phyloP scores from a whole-genome alignment of 202 grass and related monocot species.

The Bolboschoenoplectus hybrid region DNA sequence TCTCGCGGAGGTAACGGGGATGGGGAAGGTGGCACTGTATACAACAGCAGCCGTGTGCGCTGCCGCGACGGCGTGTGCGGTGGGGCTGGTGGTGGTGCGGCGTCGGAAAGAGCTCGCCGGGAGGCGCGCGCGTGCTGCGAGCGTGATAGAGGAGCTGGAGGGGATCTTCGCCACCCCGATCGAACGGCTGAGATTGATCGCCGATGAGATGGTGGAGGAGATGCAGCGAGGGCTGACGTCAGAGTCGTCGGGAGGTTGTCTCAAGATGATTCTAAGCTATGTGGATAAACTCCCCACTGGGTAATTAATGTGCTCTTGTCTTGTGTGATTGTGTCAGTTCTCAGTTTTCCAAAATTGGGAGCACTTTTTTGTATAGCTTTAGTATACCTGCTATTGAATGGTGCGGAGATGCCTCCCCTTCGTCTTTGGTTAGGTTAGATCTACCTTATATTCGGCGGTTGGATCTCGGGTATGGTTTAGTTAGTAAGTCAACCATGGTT shows the following conservation, averaged over 20 bases:
- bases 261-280: slow-evolving; percentile 98
- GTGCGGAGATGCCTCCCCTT: neutral
- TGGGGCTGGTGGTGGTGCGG: slow-evolving; percentile 56
- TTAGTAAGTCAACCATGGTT: slow-evolving; percentile 29
- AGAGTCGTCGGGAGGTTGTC: slow-evolving; percentile 50
- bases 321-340: neutral
- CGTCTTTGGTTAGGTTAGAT: slow-evolving; percentile 6
- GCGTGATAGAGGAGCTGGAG: slow-evolving; percentile 75
- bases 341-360: slow-evolving; percentile 5
- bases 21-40: slow-evolving; percentile 56
- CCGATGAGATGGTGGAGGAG: slow-evolving; percentile 95
- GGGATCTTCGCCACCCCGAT: slow-evolving; percentile 64
- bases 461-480: slow-evolving; percentile 13
- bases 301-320: slow-evolving; percentile 46
- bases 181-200: slow-evolving; percentile 74
- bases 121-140: slow-evolving; percentile 43
- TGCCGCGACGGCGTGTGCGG: slow-evolving; percentile 56
- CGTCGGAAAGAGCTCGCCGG: slow-evolving; percentile 45
- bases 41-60: slow-evolving; percentile 69
- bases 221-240: slow-evolving; percentile 80
- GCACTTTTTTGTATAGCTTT: slow-evolving; percentile 20
- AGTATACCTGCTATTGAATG: slow-evolving; percentile 17
- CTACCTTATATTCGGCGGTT: neutral
- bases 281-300: slow-evolving; percentile 94
- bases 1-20: slow-evolving; percentile 14